Evolutionary conservation across 768 basidiomycete species (phyloP).

Genomic region (Lactifluus echinatus): DNA sequence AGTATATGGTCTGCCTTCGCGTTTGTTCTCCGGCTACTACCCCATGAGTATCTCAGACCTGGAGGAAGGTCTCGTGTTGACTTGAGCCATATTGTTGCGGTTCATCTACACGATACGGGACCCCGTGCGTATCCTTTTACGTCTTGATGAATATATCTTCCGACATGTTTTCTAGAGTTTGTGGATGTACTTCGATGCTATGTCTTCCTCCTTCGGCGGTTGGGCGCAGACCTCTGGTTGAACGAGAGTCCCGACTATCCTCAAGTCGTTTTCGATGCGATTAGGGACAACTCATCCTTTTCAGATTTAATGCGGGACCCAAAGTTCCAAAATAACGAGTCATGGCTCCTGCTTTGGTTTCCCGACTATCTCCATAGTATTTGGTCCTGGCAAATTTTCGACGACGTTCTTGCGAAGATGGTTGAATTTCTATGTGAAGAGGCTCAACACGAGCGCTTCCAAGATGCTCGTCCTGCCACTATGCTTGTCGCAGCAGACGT

Average conservation of each 20-base stretch:
- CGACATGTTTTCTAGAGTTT: conserved; percentile 41
- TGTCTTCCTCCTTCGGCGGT: conserved; percentile 48
- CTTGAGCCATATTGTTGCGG: conserved; percentile 44
- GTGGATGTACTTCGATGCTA: conserved; percentile 48
- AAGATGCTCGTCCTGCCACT: conserved; percentile 46
- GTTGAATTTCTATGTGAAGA: conserved; percentile 72
- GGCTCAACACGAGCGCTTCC: conserved; percentile 69
- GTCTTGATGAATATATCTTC: conserved; percentile 6
- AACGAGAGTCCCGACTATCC: conserved; percentile 66
- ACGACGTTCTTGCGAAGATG: conserved; percentile 61
- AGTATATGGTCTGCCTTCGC: conserved; percentile 47
- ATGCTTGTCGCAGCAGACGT: conserved; percentile 59
- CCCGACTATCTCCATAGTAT: conserved; percentile 53
- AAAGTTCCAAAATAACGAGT: conserved; percentile 29
- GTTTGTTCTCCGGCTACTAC: conserved; percentile 45
- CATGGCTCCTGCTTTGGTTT: conserved; percentile 58
- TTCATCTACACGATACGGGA: conserved; percentile 53
- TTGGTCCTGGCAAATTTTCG: conserved; percentile 35
- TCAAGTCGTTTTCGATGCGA: conserved; percentile 67
- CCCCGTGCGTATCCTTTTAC: conserved; percentile 40
- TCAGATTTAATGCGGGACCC: conserved; percentile 35
- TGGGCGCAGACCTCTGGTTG: conserved; percentile 55
- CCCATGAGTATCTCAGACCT: conserved; percentile 33
- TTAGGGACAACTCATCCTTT: conserved; percentile 69
- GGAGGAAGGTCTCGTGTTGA: conserved; percentile 32